Base-by-base conservation (phyloP, 2,329 filamentous ascomycete genomes). In the Ophiosphaerella herpotricha region DNA sequence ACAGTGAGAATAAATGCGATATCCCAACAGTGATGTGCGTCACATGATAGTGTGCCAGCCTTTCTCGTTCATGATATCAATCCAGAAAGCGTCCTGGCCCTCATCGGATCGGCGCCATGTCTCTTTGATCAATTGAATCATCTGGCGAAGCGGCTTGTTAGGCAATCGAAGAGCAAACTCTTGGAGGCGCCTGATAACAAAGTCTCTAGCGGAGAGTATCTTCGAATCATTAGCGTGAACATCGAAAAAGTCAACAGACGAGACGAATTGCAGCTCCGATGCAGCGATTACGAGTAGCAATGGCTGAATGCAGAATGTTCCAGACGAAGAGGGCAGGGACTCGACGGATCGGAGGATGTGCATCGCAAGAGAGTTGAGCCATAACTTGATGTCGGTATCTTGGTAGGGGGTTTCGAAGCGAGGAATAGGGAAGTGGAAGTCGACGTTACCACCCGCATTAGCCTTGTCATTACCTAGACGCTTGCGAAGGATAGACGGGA, bases 1-100 rank as follows among this genome's bases (percentile, higher is more conserved):
- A 11, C 21, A 38, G 46, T 33, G 9, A 31, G 42, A 21, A 29
- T 29, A 11, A 21, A 21, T 21, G 18, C 4, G 18, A 21, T 21
- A 21, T 21, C 18, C 18, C 14, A 31, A 16, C 14, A 33, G 21
- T 37, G 14, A 18, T n/a, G 68, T 52, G 37, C 38, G 78, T 16
- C 77, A 79, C 76, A 82, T 80, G 23, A 82, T 77, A 12, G 80
- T 82, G 63, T 83, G 78, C 79, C 79, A 82, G 7, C 79, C 77
- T 50, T 79, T 81, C 63, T 82, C 79, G 56, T 81, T 78, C 77
- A 82, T 80, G 5, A 83, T 75, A 60, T 83, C 80, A 58, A 83
- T 75, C 81, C 81, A 83, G 62, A 82, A 82, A 4, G 75, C 72
- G 24, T 78, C 72, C n/a, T 75, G 70, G 0, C 78, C 78, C 2